phyloP scores from a whole-genome alignment of 805 yeast species.

The Candida qinlingensis region DNA sequence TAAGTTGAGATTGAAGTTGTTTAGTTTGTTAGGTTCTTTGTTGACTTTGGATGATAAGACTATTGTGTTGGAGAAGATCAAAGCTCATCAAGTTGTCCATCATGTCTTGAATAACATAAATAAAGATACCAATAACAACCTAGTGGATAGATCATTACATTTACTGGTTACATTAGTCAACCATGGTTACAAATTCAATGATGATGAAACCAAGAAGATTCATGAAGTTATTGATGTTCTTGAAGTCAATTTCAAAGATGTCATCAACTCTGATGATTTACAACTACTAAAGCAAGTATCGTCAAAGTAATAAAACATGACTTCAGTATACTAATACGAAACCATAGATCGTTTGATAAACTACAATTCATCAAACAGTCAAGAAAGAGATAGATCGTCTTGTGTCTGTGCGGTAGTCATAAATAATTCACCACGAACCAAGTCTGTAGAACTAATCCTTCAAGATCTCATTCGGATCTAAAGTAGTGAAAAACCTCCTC shows the following conservation, averaged over 20 bases:
- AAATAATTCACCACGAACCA: too few relatives aligned
- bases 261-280: conserved; percentile 50
- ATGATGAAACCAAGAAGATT: conserved; percentile 36
- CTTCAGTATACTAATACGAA: conserved; percentile 9
- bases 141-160: conserved; percentile 53
- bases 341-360: conserved; percentile 16
- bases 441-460: not conserved
- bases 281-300: conserved; percentile 41
- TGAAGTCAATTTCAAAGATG: conserved; percentile 39
- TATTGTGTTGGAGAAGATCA: conserved; percentile 35
- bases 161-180: conserved; percentile 42
- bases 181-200: conserved; percentile 40
- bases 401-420: too few relatives aligned
- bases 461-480: conserved; percentile 41
- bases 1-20: conserved; percentile 45
- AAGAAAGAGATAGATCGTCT: conserved; percentile 6
- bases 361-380: conserved; percentile 15
- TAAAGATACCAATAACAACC: conserved; percentile 34
- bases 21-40: conserved; percentile 56
- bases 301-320: not conserved
- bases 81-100: conserved; percentile 23
- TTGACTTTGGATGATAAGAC: conserved; percentile 44
- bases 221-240: conserved; percentile 30
- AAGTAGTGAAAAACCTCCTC: conserved; percentile 41
- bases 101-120: conserved; percentile 24